Evolutionary conservation across 1,284 basidiomycete genomes (phyloP).

Genomic region (Ustilago tritici): DNA sequence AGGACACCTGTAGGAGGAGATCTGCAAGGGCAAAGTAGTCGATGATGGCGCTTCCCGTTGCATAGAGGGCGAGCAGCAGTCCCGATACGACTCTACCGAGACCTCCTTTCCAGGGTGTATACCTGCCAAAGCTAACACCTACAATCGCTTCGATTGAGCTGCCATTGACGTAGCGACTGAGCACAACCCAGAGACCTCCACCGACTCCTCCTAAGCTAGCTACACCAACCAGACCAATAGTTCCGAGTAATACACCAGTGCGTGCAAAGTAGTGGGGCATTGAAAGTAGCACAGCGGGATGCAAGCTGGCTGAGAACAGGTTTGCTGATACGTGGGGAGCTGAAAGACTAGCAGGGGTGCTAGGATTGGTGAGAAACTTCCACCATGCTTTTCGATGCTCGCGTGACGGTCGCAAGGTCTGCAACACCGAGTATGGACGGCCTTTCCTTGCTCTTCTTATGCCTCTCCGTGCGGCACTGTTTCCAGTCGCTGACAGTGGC

Average conservation of each 20-base stretch:
- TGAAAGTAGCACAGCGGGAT: conserved; percentile 65
- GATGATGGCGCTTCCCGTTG: conserved; percentile 65
- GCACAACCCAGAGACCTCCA: conserved; percentile 65
- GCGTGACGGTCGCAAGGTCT: conserved; percentile 31
- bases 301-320: conserved; percentile 62
- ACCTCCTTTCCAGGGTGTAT: conserved; percentile 64
- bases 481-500: conserved; percentile 31
- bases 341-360: conserved; percentile 61
- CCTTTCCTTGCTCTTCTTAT: conserved; percentile 7
- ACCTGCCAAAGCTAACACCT: conserved; percentile 61
- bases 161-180: conserved; percentile 66
- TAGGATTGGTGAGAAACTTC: conserved; percentile 53
- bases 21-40: conserved; percentile 67
- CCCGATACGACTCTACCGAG: conserved; percentile 57
- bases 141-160: conserved; percentile 64
- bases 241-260: conserved; percentile 53
- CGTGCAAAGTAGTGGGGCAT: conserved; percentile 66
- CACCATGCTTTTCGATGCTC: conserved; percentile 48
- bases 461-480: conserved; percentile 10
- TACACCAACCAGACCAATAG: conserved; percentile 50
- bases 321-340: conserved; percentile 64
- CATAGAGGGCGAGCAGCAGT: conserved; percentile 57
- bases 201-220: conserved; percentile 64
- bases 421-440: conserved; percentile 28
- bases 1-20: conserved; percentile 63